Evolutionary conservation across 2,329 filamentous ascomycete species (phyloP), one percentile per base, ranked within the genome.

Genomic region (Monosporascus sp.): DNA sequence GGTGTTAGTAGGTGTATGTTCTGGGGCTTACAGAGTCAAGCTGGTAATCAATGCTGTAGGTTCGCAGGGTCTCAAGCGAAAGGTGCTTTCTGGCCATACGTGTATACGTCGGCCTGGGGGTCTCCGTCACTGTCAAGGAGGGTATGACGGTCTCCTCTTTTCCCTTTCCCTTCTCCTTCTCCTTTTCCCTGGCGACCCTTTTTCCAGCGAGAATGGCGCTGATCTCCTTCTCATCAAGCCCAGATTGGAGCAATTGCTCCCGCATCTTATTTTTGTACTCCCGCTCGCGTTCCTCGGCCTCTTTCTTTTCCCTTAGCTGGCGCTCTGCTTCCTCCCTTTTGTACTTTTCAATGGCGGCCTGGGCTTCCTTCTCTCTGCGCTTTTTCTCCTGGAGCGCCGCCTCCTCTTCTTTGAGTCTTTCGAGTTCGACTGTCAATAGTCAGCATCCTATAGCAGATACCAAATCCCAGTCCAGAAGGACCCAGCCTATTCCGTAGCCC

Each of bases 81-180:
- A 87, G 69, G 63, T 87, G 78, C 51, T 75, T 74, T 24, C 83
- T 76, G 1, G 81, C 73, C 82, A 87, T 86, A 58, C 83, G 77
- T 15, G 83, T 87, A 62, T 85, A 86, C 0, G 81, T 85, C 1
- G 81, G 77, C 4, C 77, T 73, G 17, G 60, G 51, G 17, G 58
- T 52, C 22, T 64, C 56, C 37, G 60, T 45, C n/a, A 41, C 35
- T 50, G 48, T 49, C 24, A 46, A 43, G 20, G 18, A 27, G 9
- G 48, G 51, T 25, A 61, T 44, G 24, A 25, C 43, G 7, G 55
- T 37, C 22, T 52, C 50, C 17, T 56, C 53, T 49, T 48, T 44
- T 53, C 49, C 59, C 52, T 57, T 52, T 41, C 68, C 67, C 24
- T 78, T 72, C 51, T 62, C 55, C 45, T 65, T 55, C 61, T 70